Evolutionary conservation across 441 rosid species (phyloP), one percentile per base, ranked within the genome.

Genomic region (Viola pubescens): DNA sequence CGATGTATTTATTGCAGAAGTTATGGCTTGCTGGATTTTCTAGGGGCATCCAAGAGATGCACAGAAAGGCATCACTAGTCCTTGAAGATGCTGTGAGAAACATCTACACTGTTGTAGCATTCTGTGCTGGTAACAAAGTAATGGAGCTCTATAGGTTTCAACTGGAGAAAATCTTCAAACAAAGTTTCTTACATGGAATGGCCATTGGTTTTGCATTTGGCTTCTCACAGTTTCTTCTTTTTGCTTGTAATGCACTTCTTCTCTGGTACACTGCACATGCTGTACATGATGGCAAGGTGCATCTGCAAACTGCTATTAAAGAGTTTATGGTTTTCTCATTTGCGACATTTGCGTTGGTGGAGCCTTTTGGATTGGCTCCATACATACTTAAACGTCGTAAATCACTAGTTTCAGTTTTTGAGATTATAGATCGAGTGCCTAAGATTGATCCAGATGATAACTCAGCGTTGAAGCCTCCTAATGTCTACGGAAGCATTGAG

Each of bases 1-100:
- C 62, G 39, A 51, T 14, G 73, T 59, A 37, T 54, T 63, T 56
- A 48, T 68, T 86, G 78, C 89, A 94, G 99, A 94, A 94, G 78
- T 64, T 90, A 75, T 94, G 99, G 99, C 96, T 94, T 57, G 97
- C 91, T 71, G 99, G 99, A 70, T 94, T 94, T 74, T 94, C 99
- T 5, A 82, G 84, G 75, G 99, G 99, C 59, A 94, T 94, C 66
- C 99, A 90, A 78, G 96, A 90, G 82, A 90, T 94, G 99, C 99
- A 94, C 71, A 75, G 97, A 75, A 90, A 90, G 82, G 99, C 99
- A 63, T 94, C 97, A 54, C 78, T 94, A 73, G 99, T 94, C 73
- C 97, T 94, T 49, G 97, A 90, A 76, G 97, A 94, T 78, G 91
- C 99, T 59, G 99, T 94, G 62, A 85, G 97, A 70, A 94, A 94